Conservation (phyloP, 192 early-diverging fungal genomes). For the Umbelopsis sp. region DNA sequence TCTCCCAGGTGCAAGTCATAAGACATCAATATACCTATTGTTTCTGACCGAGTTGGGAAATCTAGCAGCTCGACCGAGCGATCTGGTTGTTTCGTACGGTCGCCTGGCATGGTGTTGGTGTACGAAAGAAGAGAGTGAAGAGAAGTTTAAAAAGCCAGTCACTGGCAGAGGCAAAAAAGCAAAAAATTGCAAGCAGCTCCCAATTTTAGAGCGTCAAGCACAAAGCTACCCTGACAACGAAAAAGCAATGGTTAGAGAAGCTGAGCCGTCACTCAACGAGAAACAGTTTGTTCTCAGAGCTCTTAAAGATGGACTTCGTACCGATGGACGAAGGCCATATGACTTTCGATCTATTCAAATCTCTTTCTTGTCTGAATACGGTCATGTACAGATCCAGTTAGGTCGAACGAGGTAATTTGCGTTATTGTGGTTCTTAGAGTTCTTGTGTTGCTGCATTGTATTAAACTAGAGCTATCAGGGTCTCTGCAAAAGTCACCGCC, state of each 20-base stretch:
- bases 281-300: slow-evolving; percentile 74
- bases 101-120: not conserved
- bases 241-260: slow-evolving; percentile 45
- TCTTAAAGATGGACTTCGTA: slow-evolving; percentile 66
- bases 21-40: slow-evolving; percentile 14
- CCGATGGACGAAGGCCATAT: slow-evolving; percentile 78
- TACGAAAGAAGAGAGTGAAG: not conserved
- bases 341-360: slow-evolving; percentile 75
- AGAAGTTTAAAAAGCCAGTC: slow-evolving; percentile 2
- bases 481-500: slow-evolving; percentile 70
- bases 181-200: not conserved
- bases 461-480: slow-evolving; percentile 36
- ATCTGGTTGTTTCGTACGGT: not conserved
- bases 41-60: slow-evolving; percentile 23
- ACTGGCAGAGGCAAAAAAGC: not conserved
- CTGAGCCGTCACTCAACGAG: slow-evolving; percentile 59
- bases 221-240: not conserved
- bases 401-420: slow-evolving; percentile 73
- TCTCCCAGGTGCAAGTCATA: not conserved
- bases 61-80: slow-evolving; percentile 21
- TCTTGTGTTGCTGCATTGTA: not conserved
- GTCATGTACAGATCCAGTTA: slow-evolving; percentile 76
- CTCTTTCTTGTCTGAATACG: slow-evolving; percentile 67
- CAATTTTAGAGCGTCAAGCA: not conserved
- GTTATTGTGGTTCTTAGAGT: not conserved